These are phyloP conservation scores for Trichoderma afroharzianum DNA, from an alignment of 2,329 filamentous ascomycete genomes.

Conservation along the genomic window DNA sequence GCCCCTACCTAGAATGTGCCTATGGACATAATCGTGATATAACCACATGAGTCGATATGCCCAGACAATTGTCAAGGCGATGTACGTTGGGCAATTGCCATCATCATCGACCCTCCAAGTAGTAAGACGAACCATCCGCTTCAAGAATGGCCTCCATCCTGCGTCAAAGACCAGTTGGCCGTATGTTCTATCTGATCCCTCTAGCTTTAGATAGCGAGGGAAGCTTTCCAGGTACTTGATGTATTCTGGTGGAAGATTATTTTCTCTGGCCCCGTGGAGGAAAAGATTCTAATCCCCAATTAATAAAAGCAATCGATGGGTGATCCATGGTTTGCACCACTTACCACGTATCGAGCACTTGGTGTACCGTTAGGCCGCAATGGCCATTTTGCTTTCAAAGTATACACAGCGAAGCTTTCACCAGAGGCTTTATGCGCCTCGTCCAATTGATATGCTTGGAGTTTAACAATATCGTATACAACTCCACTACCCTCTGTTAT, in stretches of 20 bases:
- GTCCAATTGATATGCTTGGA: not conserved
- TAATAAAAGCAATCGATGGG: not conserved
- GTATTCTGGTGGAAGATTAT: not conserved
- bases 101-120: constrained; percentile 11
- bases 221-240: constrained; percentile 7
- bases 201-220: constrained; percentile 1
- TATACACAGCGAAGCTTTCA: not conserved
- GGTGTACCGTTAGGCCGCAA: constrained; percentile 13
- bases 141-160: constrained; percentile 12
- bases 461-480: constrained; percentile 9
- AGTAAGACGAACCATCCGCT: constrained; percentile 5
- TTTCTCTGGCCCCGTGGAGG: not conserved
- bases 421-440: not conserved
- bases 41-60: constrained; percentile 10
- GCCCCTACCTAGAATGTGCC: not conserved
- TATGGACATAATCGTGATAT: constrained; percentile 10
- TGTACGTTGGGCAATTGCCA: constrained; percentile 8
- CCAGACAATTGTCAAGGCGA: constrained; percentile 12
- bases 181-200: not conserved
- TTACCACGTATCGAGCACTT: constrained; percentile 14
- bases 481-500: constrained; percentile 15
- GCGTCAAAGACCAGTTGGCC: constrained; percentile 7
- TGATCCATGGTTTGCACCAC: not conserved
- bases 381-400: constrained; percentile 14
- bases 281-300: not conserved